Evolutionary conservation across 106 monocot genomes (phyloP).

Genomic region (Dendrobium nobile): DNA sequence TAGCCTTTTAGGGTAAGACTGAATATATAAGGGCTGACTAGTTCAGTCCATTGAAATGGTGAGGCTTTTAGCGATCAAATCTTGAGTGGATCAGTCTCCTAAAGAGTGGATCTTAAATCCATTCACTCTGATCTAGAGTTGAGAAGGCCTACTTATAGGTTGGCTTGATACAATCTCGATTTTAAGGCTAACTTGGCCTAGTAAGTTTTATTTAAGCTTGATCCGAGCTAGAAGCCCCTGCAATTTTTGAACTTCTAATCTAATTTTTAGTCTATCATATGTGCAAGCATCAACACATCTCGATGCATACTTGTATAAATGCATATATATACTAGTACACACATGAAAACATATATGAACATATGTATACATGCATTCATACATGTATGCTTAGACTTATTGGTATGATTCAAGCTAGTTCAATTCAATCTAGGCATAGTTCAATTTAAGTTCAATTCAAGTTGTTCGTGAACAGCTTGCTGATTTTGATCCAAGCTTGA

Average conservation of each 20-base stretch:
- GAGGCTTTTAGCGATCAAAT: background rate
- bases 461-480: background rate
- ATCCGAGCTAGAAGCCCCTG: background rate
- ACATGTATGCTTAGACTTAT: background rate
- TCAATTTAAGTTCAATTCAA: background rate
- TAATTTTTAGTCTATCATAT: background rate
- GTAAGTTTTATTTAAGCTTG: background rate
- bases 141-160: background rate
- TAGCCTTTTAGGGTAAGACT: background rate
- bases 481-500: background rate
- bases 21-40: background rate
- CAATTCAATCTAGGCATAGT: background rate
- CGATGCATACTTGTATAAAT: background rate
- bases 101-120: background rate
- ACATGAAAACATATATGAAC: background rate
- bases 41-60: background rate
- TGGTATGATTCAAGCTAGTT: background rate
- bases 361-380: background rate
- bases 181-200: background rate
- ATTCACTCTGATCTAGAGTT: background rate
- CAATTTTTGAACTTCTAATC: background rate
- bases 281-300: background rate
- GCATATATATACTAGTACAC: background rate
- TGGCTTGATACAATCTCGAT: background rate
- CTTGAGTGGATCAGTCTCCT: background rate